A percentile compares a stretch with the other conserved stretches of the same genome.
Evolutionary conservation across 176 grass and related monocot genomes (phyloP).

Genomic region (Panicum miliaceum): DNA sequence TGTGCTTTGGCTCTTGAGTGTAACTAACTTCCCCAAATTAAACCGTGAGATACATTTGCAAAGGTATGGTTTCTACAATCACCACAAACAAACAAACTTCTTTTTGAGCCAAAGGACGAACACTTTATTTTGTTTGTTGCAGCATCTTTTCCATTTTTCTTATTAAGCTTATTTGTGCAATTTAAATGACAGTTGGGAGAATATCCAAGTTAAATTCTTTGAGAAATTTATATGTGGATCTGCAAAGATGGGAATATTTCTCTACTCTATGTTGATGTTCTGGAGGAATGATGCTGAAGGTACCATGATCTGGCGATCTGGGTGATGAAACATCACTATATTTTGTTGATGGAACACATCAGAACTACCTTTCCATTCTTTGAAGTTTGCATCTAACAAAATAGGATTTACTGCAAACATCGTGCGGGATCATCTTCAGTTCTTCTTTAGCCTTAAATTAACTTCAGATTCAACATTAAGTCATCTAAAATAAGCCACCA

Average conservation of each 20-base stretch:
- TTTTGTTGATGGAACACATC: conserved; percentile 24
- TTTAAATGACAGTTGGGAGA: conserved; percentile 98
- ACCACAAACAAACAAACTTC: neutral
- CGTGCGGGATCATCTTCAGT: neutral
- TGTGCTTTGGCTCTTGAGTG: conserved; percentile 70
- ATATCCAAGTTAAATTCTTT: conserved; percentile 82
- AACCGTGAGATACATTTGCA: conserved; percentile 54
- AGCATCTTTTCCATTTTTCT: conserved; percentile 33
- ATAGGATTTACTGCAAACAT: neutral
- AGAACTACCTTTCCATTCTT: conserved; percentile 4
- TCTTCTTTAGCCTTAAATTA: conserved; percentile 9
- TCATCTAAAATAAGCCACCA: neutral
- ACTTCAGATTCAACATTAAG: neutral
- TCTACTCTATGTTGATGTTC: conserved; percentile 84
- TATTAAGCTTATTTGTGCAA: conserved; percentile 51
- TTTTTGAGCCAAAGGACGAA: conserved; percentile 29
- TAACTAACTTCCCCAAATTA: conserved; percentile 48
- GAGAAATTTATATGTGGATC: conserved; percentile 67
- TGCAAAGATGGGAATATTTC: conserved; percentile 68
- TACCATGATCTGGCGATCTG: conserved; percentile 29
- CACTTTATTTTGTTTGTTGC: conserved; percentile 10
- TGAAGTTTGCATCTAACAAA: conserved; percentile 7
- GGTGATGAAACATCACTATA: conserved; percentile 19
- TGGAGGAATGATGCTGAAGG: conserved; percentile 71
- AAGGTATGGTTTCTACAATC: conserved; percentile 60